Conservation (phyloP, 106 monocot genomes). For the Triglochin maritima region DNA sequence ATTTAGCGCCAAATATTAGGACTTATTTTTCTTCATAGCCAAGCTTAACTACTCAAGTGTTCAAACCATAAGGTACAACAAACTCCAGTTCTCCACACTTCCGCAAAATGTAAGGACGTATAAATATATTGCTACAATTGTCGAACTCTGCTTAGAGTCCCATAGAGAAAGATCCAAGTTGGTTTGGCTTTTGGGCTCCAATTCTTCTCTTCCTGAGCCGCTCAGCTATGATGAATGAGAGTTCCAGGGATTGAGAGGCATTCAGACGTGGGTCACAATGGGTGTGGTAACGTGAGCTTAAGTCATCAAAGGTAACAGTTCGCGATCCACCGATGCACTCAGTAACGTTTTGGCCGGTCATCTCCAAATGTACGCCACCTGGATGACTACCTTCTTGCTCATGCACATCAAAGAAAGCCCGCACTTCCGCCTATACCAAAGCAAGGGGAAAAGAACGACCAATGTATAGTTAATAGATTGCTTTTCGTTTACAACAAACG, state of each 20-base stretch:
- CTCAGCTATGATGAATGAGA: slow-evolving; percentile 49
- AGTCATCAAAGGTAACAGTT: slow-evolving; percentile 41
- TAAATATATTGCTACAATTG: no score
- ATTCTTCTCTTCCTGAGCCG: slow-evolving; percentile 40
- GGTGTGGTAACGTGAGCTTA: slow-evolving; percentile 36
- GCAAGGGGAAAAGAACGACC: neutral
- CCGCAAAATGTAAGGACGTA: no score
- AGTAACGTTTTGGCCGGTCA: slow-evolving; percentile 66
- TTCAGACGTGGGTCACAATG: slow-evolving; percentile 45
- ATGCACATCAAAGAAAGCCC: slow-evolving; percentile 59
- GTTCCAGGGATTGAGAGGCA: slow-evolving; percentile 48
- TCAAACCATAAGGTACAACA: no score
- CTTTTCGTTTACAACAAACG: no score
- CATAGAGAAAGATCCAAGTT: slow-evolving; percentile 1
- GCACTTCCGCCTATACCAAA: slow-evolving; percentile 31
- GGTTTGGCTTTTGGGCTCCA: neutral
- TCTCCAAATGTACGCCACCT: slow-evolving; percentile 56
- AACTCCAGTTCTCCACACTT: no score
- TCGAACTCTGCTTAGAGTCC: neutral
- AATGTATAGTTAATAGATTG: neutral
- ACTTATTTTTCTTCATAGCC: no score
- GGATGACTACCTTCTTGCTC: slow-evolving; percentile 54
- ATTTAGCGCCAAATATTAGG: no score
- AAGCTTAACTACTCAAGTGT: no score
- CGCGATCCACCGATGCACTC: slow-evolving; percentile 57